Conservation (phyloP, 2,329 filamentous ascomycete genomes). For the Cytospora paraplurivora region DNA sequence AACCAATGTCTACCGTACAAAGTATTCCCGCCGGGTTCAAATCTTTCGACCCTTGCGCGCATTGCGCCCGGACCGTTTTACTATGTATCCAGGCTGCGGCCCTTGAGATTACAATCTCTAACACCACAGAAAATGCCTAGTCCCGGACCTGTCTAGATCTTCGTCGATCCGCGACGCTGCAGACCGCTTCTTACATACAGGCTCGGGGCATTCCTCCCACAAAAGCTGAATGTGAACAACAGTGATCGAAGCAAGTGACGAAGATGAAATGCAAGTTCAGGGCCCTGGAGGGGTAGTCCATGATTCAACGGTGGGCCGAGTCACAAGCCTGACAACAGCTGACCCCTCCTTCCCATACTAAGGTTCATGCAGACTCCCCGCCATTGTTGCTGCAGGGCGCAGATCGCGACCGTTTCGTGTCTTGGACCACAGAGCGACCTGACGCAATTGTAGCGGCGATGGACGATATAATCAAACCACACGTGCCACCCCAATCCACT, state of each 20-base stretch:
- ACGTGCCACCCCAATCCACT: background rate
- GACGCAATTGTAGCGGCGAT: background rate
- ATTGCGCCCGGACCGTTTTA: background rate
- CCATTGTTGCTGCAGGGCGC: slow-evolving; percentile 14
- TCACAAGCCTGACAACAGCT: slow-evolving; percentile 20
- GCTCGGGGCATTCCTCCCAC: slow-evolving; percentile 2
- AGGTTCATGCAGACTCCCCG: slow-evolving; percentile 23
- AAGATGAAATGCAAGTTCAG: slow-evolving; percentile 10
- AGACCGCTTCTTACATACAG: slow-evolving; percentile 16
- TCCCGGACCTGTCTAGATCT: background rate
- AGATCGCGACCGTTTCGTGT: slow-evolving; percentile 21
- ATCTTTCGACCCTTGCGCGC: background rate
- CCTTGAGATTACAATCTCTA: slow-evolving; percentile 17
- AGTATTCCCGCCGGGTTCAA: background rate
- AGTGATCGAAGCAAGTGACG: slow-evolving; percentile 4
- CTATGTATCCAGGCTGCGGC: background rate
- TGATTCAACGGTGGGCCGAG: slow-evolving; percentile 19
- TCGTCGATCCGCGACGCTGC: background rate
- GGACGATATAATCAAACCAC: background rate
- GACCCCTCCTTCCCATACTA: slow-evolving; percentile 12
- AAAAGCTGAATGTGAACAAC: background rate
- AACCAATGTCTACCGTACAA: background rate
- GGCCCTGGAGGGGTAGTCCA: background rate
- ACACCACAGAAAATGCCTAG: slow-evolving; percentile 13
- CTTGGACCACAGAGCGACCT: slow-evolving; percentile 2